Conservation (phyloP, 352 stramenopile genomes). For the Globisporangium nunn region DNA sequence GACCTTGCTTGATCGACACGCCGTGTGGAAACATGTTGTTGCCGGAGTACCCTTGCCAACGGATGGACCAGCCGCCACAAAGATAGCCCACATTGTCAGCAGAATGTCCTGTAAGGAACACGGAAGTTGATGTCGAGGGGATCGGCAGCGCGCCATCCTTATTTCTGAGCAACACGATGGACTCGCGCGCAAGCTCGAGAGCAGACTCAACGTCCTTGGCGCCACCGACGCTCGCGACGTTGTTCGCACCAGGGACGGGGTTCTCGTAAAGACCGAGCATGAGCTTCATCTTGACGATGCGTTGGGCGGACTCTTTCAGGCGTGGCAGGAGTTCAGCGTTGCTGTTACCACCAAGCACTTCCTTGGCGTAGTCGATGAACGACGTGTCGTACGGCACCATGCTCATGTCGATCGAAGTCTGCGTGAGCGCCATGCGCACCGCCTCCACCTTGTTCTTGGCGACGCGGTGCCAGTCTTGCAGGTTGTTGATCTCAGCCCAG, state of each 20-base stretch:
- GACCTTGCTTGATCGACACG: conserved; percentile 44
- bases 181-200: conserved; percentile 41
- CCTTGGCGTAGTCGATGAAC: conserved; percentile 46
- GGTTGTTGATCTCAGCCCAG: conserved; percentile 89
- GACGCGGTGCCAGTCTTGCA: conserved; percentile 54
- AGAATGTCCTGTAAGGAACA: conserved; percentile 67
- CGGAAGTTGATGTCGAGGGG: conserved; percentile 3
- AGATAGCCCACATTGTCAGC: conserved; percentile 61
- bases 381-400: conserved; percentile 67
- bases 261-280: conserved; percentile 65
- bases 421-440: conserved; percentile 52
- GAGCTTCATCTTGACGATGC: conserved; percentile 71
- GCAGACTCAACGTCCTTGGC: conserved; percentile 40
- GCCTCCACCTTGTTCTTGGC: conserved; percentile 48
- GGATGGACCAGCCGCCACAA: conserved; percentile 76
- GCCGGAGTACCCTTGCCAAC: conserved; percentile 79
- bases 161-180: conserved; percentile 50
- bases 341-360: conserved; percentile 17
- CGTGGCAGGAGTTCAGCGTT: conserved; percentile 29
- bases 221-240: conserved; percentile 39
- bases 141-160: conserved; percentile 42
- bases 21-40: conserved; percentile 56
- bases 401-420: conserved; percentile 88
- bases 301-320: conserved; percentile 44
- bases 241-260: conserved; percentile 35